Conservation (phyloP, 768 basidiomycete species). For the Boletus subparvulus region DNA sequence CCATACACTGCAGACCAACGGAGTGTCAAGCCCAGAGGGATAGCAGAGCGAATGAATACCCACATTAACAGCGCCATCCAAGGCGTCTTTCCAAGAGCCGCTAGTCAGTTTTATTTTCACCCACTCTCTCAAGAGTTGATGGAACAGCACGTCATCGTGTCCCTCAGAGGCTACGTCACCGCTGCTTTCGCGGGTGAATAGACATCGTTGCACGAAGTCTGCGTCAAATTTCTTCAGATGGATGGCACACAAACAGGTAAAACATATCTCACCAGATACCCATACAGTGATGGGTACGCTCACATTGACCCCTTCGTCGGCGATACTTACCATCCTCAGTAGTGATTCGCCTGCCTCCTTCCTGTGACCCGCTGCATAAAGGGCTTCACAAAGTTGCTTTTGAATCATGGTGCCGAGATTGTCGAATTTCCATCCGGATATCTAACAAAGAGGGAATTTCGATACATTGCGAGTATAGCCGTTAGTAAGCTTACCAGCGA, state of each 20-base stretch:
- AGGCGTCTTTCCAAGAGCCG: conserved; percentile 5
- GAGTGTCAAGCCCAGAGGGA: not conserved
- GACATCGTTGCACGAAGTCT: conserved; percentile 1
- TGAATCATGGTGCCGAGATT: not conserved
- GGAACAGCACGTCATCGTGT: too few relatives aligned
- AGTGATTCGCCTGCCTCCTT: not conserved
- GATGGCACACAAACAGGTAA: not conserved
- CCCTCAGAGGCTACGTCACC: not conserved
- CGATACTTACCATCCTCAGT: not conserved
- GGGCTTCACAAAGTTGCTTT: conserved; percentile 3
- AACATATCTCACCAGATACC: not conserved
- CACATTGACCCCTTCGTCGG: not conserved
- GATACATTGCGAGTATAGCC: not conserved
- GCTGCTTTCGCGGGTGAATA: not conserved
- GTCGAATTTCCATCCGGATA: conserved; percentile 5
- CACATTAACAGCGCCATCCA: not conserved
- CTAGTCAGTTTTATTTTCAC: not conserved
- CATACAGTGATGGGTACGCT: not conserved
- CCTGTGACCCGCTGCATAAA: not conserved
- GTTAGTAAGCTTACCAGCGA: conserved; percentile 5
- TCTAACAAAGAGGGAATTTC: not conserved
- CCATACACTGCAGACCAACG: not conserved
- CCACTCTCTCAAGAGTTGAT: conserved; percentile 8
- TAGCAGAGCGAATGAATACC: not conserved
- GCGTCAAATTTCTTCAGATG: not conserved